These are phyloP conservation scores for Cladorrhinum sp. DNA, from an alignment of 2,329 filamentous ascomycete genomes.

Conservation along the genomic window DNA sequence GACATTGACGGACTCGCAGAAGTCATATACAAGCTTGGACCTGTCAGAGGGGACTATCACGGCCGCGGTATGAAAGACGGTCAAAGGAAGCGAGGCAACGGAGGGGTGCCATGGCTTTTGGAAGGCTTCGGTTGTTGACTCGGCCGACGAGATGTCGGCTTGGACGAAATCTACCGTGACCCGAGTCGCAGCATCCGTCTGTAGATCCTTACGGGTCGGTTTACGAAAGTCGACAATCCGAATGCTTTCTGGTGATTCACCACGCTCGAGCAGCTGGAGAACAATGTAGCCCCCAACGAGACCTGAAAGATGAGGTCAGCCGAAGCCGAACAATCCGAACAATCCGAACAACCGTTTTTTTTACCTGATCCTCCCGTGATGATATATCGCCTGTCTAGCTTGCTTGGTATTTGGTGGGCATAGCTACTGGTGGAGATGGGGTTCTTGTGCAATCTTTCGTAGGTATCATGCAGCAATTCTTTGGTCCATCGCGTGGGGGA, in stretches of 20 bases:
- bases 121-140: conserved; percentile 45
- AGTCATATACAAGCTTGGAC: conserved; percentile 42
- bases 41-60: conserved; percentile 52
- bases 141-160: conserved; percentile 48
- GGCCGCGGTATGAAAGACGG: conserved; percentile 56
- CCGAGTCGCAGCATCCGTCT: conserved; percentile 32
- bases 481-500: conserved; percentile 37
- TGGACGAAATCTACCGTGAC: conserved; percentile 43
- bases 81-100: conserved; percentile 45
- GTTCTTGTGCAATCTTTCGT: conserved; percentile 31
- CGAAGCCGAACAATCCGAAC: too few relatives aligned
- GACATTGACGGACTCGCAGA: conserved; percentile 49
- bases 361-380: conserved; percentile 46
- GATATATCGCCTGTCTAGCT: conserved; percentile 42
- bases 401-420: conserved; percentile 36
- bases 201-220: conserved; percentile 42
- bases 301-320: conserved; percentile 33
- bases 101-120: conserved; percentile 42
- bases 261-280: conserved; percentile 50
- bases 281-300: conserved; percentile 55
- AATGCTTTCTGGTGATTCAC: conserved; percentile 47
- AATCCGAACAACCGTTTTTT: conserved; percentile 15
- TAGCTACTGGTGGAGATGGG: conserved; percentile 37
- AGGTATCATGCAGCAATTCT: conserved; percentile 34
- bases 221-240: conserved; percentile 51